phyloP scores from a whole-genome alignment of 495 filamentous ascomycete genomes.

The Amniculicola lignicola region DNA sequence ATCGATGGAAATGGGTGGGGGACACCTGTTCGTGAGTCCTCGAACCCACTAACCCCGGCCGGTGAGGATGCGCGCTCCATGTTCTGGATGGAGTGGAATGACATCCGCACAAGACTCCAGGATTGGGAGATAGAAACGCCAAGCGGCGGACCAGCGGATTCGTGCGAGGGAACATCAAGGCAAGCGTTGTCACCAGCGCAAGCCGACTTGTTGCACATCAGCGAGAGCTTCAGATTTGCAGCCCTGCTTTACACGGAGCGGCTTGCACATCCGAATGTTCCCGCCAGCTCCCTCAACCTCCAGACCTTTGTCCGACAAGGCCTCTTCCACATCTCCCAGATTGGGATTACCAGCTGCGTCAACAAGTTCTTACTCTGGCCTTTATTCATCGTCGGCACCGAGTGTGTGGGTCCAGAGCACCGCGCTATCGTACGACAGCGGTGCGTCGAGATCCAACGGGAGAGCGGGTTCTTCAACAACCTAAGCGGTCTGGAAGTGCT shows the following conservation, averaged over 20 bases:
- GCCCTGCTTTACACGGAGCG: constrained; percentile 90
- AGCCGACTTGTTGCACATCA: constrained; percentile 57
- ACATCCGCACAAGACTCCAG: constrained; percentile 71
- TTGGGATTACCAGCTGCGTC: constrained; percentile 60
- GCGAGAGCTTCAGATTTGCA: constrained; percentile 84
- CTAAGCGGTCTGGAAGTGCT: constrained; percentile 79
- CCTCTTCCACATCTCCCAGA: constrained; percentile 73
- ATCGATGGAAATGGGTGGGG: constrained; percentile 65
- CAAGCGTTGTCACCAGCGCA: constrained; percentile 45
- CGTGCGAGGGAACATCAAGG: constrained; percentile 31
- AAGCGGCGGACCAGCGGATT: constrained; percentile 34
- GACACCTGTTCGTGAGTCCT: constrained; percentile 26
- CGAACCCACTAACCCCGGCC: constrained; percentile 45
- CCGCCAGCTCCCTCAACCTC: constrained; percentile 74
- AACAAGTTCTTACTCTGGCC: constrained; percentile 95
- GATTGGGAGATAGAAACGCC: constrained; percentile 70
- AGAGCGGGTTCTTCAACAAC: constrained; percentile 91
- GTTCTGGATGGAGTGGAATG: constrained; percentile 87
- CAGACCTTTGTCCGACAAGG: constrained; percentile 77
- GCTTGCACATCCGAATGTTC: constrained; percentile 71
- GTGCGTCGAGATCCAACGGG: constrained; percentile 79
- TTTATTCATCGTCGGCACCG: constrained; percentile 84
- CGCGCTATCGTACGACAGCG: constrained; percentile 72
- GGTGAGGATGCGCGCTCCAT: constrained; percentile 55
- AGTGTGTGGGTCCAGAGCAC: constrained; percentile 80